A percentile compares a stretch with the other conserved stretches of the same genome.
phyloP scores from a whole-genome alignment of 257 asterid species.

The Jacaranda mimosifolia region DNA sequence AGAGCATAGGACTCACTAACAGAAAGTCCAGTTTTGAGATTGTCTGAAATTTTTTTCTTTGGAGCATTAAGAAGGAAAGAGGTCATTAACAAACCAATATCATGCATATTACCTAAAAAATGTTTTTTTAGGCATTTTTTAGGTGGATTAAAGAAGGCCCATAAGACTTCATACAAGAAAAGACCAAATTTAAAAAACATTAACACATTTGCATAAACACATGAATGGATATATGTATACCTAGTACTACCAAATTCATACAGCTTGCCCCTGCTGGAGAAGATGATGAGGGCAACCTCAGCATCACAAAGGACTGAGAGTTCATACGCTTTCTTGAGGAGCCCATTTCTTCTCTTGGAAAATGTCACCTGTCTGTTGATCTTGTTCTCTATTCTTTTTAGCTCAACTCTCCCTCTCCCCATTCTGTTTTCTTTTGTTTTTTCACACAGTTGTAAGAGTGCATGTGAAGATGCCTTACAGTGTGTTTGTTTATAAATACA shows the following conservation, averaged over 20 bases:
- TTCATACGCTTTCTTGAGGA: constrained; percentile 90
- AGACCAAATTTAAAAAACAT: constrained; percentile 11
- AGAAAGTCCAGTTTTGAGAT: constrained; percentile 19
- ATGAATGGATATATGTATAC: constrained; percentile 35
- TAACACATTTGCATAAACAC: constrained; percentile 23
- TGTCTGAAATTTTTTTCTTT: no score
- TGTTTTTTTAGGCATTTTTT: constrained; percentile 24
- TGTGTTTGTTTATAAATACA: not conserved
- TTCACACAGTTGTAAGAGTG: not conserved
- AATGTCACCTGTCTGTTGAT: constrained; percentile 93
- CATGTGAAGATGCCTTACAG: constrained; percentile 11
- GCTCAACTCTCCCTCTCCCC: constrained; percentile 97
- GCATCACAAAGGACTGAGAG: constrained; percentile 95
- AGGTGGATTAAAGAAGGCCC: constrained; percentile 26
- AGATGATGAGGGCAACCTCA: constrained; percentile 90
- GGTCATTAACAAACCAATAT: not conserved
- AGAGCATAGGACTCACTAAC: constrained; percentile 18
- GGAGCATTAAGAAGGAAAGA: constrained; percentile 10
- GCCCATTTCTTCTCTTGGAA: constrained; percentile 89
- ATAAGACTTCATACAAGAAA: not conserved
- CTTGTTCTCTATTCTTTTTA: constrained; percentile 93
- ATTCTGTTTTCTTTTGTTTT: constrained; percentile 33
- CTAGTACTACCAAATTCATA: constrained; percentile 86
- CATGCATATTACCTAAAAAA: not conserved
- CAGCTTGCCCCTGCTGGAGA: constrained; percentile 92